These are phyloP conservation scores for Clonostachys solani DNA, from an alignment of 2,329 filamentous ascomycete genomes.

Conservation along the genomic window DNA sequence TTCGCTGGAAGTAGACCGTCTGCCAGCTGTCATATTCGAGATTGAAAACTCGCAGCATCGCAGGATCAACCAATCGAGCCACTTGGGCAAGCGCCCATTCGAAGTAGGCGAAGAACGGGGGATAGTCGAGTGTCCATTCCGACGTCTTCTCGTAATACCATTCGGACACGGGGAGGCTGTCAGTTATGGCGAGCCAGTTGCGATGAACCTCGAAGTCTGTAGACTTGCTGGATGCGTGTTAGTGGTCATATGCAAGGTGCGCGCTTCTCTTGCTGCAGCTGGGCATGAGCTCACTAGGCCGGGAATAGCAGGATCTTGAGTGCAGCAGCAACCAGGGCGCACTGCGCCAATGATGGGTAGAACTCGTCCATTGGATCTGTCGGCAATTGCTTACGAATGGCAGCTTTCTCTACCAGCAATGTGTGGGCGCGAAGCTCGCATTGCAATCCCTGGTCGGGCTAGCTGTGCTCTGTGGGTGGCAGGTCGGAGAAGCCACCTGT, in stretches of 20 bases:
- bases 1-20: slow-evolving; percentile 88
- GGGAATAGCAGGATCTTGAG: slow-evolving; percentile 92
- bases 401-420: too few species aligned
- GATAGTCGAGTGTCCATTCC: slow-evolving; percentile 99
- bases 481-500: not conserved
- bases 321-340: slow-evolving; percentile 78
- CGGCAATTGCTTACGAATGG: not conserved
- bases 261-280: not conserved
- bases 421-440: not conserved
- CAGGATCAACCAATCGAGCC: slow-evolving; percentile 71
- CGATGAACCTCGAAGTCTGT: slow-evolving; percentile 99
- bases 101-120: slow-evolving; percentile 96
- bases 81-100: slow-evolving; percentile 87
- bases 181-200: slow-evolving; percentile 96
- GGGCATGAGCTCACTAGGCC: slow-evolving; percentile 70
- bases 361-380: slow-evolving; percentile 64
- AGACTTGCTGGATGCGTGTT: slow-evolving; percentile 66
- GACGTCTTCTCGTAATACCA: slow-evolving; percentile 99
- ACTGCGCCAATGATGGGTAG: slow-evolving; percentile 86
- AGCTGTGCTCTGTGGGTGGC: not conserved
- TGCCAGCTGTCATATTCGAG: slow-evolving; percentile 88
- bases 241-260: not conserved
- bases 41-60: slow-evolving; percentile 77
- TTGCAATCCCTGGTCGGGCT: not conserved
- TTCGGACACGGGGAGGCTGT: slow-evolving; percentile 78